phyloP scores from a whole-genome alignment of 768 basidiomycete genomes.

The Agaricus blazei region DNA sequence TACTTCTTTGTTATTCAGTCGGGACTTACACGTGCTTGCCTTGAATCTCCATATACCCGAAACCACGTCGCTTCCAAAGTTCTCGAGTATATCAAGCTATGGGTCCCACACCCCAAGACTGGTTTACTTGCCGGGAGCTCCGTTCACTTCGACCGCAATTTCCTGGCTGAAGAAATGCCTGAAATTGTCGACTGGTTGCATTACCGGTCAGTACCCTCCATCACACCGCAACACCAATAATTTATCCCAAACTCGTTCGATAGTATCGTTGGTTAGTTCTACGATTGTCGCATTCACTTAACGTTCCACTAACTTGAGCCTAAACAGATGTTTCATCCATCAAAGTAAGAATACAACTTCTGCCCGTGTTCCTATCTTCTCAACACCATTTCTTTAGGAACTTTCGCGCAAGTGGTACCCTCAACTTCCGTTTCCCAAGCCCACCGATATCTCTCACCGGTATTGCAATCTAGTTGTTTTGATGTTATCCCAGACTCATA shows the following conservation, averaged over 20 bases:
- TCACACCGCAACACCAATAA: background rate
- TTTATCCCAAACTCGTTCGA: background rate
- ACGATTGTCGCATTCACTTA: background rate
- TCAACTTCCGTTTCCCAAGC: slow-evolving; percentile 22
- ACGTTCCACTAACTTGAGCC: background rate
- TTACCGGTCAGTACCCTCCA: slow-evolving; percentile 49
- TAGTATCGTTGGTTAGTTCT: slow-evolving; percentile 66
- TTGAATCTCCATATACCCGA: slow-evolving; percentile 61
- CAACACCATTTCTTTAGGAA: slow-evolving; percentile 41
- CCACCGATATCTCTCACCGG: slow-evolving; percentile 52
- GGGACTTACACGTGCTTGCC: slow-evolving; percentile 76
- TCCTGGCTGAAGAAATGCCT: slow-evolving; percentile 77
- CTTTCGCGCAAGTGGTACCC: slow-evolving; percentile 70
- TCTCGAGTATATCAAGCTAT: slow-evolving; percentile 74
- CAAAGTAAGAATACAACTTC: slow-evolving; percentile 43
- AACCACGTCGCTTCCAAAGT: slow-evolving; percentile 58
- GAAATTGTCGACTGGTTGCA: slow-evolving; percentile 74
- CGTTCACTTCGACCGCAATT: slow-evolving; percentile 75
- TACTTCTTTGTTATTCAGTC: slow-evolving; percentile 40
- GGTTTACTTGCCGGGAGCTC: slow-evolving; percentile 85
- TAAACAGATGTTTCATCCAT: slow-evolving; percentile 80
- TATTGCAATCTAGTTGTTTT: slow-evolving; percentile 16
- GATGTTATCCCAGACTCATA: background rate
- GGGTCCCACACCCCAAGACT: slow-evolving; percentile 63
- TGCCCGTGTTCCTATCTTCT: background rate